Evolutionary conservation across 768 basidiomycete genomes (phyloP).

Genomic region (Tricholoma flavovirens): DNA sequence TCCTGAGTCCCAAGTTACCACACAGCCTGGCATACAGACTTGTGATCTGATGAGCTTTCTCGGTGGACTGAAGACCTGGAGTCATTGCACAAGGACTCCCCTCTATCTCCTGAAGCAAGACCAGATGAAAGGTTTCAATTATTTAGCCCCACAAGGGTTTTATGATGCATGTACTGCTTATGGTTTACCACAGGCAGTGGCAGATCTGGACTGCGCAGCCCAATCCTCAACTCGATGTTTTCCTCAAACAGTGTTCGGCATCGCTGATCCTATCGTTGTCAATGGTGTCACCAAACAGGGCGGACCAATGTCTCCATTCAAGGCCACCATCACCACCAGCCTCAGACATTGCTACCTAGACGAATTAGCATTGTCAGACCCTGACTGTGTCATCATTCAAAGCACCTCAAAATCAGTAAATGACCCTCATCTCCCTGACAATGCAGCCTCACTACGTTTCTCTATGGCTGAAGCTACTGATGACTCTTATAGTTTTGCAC

Average conservation of each 20-base stretch:
- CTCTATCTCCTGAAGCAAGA: slow-evolving; percentile 15
- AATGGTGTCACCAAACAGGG: neutral
- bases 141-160: slow-evolving; percentile 15
- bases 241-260: neutral
- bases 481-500: slow-evolving; percentile 14
- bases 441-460: neutral
- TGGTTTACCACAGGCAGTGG: slow-evolving; percentile 11
- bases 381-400: neutral
- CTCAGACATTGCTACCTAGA: slow-evolving; percentile 15
- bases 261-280: neutral
- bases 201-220: slow-evolving; percentile 14
- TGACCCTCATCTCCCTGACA: neutral
- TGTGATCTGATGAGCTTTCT: slow-evolving; percentile 14
- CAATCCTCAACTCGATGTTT: slow-evolving; percentile 4
- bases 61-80: slow-evolving; percentile 11
- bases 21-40: slow-evolving; percentile 13
- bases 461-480: slow-evolving; percentile 22
- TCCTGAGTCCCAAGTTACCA: slow-evolving; percentile 12
- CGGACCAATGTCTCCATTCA: neutral
- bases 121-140: slow-evolving; percentile 21
- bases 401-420: neutral
- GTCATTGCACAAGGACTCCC: slow-evolving; percentile 1
- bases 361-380: slow-evolving; percentile 9
- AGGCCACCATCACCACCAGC: slow-evolving; percentile 19
- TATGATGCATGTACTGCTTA: slow-evolving; percentile 17